Evolutionary conservation across 148 eudicot species (phyloP).

Genomic region (Chenopodium album): DNA sequence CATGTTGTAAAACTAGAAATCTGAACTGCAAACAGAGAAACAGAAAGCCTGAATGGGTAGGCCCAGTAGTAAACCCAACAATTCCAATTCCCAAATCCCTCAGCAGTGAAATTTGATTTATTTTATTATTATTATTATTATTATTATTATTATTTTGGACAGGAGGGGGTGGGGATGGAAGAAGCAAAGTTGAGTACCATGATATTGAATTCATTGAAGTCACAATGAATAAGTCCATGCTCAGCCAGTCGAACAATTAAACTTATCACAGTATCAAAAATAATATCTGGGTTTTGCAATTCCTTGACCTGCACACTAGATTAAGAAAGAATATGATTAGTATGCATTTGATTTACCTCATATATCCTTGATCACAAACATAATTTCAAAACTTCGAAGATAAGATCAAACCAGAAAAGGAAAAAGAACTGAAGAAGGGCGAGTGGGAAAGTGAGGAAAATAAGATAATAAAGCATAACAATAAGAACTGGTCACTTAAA

Average conservation of each 20-base stretch:
- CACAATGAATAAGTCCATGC: slow-evolving; percentile 97
- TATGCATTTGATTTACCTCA: not conserved
- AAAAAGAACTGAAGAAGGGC: not conserved
- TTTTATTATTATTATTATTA: too few relatives aligned
- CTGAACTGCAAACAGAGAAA: not conserved
- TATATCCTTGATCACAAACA: not conserved
- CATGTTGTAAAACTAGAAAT: too few relatives aligned
- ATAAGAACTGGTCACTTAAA: not conserved
- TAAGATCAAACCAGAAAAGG: not conserved
- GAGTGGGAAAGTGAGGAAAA: not conserved
- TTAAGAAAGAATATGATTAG: not conserved
- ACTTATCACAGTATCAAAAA: slow-evolving; percentile 69
- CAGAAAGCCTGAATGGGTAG: not conserved
- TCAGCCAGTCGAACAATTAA: slow-evolving; percentile 84
- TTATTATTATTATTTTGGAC: too few relatives aligned
- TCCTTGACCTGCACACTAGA: slow-evolving; percentile 91
- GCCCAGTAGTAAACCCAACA: not conserved
- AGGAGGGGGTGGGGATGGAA: not conserved
- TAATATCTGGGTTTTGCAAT: slow-evolving; percentile 72
- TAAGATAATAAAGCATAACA: not conserved
- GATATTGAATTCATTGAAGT: slow-evolving; percentile 93
- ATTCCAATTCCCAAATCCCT: not conserved
- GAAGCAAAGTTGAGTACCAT: slow-evolving; percentile 50
- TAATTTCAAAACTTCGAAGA: not conserved
- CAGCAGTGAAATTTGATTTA: too few relatives aligned